phyloP scores from a whole-genome alignment of 2,329 filamentous ascomycete species.

The Fusarium pseudograminearum region DNA sequence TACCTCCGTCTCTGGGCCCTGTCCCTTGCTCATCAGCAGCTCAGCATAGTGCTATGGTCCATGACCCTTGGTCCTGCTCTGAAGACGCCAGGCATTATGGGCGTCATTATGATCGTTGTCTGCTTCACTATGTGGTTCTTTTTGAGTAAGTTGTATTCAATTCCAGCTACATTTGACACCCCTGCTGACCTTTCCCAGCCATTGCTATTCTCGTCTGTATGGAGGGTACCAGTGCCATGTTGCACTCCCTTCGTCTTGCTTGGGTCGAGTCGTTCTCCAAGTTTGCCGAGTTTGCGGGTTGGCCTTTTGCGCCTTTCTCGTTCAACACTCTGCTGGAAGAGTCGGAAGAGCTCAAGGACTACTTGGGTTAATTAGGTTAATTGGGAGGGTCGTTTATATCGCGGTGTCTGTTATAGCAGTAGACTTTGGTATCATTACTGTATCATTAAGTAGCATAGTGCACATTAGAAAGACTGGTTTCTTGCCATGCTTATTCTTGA shows the following conservation, averaged over 20 bases:
- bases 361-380: slow-evolving; percentile 59
- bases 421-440: slow-evolving; percentile 51
- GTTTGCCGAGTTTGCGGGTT: slow-evolving; percentile 91
- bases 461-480: slow-evolving; percentile 42
- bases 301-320: slow-evolving; percentile 89
- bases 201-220: slow-evolving; percentile 83
- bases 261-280: slow-evolving; percentile 99
- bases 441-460: slow-evolving; percentile 49
- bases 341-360: slow-evolving; percentile 73
- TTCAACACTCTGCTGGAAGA: slow-evolving; percentile 89
- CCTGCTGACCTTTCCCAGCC: slow-evolving; percentile 51
- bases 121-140: slow-evolving; percentile 93
- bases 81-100: slow-evolving; percentile 70
- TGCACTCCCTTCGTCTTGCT: slow-evolving; percentile 89
- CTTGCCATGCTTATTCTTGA: slow-evolving; percentile 19
- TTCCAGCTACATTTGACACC: not conserved
- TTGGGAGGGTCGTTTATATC: slow-evolving; percentile 17
- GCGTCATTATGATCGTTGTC: slow-evolving; percentile 83
- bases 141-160: slow-evolving; percentile 64
- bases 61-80: slow-evolving; percentile 93
- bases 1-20: slow-evolving; percentile 98
- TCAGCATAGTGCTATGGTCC: slow-evolving; percentile 93
- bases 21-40: slow-evolving; percentile 96
- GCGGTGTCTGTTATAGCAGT: slow-evolving; percentile 44
- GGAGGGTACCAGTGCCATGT: slow-evolving; percentile 96